Base-by-base conservation (phyloP, 768 basidiomycete genomes). In the Trametes maxima region DNA sequence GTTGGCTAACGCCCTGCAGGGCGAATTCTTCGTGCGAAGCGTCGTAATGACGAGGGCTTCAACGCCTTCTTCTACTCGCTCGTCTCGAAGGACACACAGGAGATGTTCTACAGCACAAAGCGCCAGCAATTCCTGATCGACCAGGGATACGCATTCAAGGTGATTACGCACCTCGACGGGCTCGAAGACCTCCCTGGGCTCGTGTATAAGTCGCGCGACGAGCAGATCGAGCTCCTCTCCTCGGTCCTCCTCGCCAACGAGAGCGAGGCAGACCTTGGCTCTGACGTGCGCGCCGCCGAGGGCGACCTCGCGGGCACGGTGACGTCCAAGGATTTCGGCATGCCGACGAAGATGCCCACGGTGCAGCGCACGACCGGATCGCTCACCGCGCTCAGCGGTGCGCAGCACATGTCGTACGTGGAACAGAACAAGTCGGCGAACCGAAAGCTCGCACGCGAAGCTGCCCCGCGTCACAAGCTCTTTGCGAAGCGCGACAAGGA, bases 61-160 rank as follows among this genome's bases (percentile, higher is more conserved):
- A 99, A 99, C 65, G 97, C 97, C 22, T 99, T 98, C 78, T 99
- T 99, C 77, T 99, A 99, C 74, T 98, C 97, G 35, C 86, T 99
- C 7, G 97, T 99, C 36, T 98, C 95, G 24, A 97, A 97, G 75
- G 96, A 98, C 76, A 99, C 96, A 4, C 94, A 97, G 70, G 97
- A 98, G 77, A 98, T 98, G 94, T 99, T 89, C 76, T 99, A 98
- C 81, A 95, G 93, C 73, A 96, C 97, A 3, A 99, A 99, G 77
- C 87, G 97, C 16, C 97, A 98, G 71, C 95, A 98, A 70, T 99
- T 99, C 78, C 79, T 99, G 67, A 96, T 99, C 70, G 97, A 99
- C 72, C 95, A 98, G 76, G 96, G 97, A 2, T 99, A 99, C 76
- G 92, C 96, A 6, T 99, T 99, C 85, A 98, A 98, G 76, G 96